Percentiles rank a stretch among this genome's conserved stretches.
Conservation (phyloP, 257 asterid species). For the Solanum medicagineum region DNA sequence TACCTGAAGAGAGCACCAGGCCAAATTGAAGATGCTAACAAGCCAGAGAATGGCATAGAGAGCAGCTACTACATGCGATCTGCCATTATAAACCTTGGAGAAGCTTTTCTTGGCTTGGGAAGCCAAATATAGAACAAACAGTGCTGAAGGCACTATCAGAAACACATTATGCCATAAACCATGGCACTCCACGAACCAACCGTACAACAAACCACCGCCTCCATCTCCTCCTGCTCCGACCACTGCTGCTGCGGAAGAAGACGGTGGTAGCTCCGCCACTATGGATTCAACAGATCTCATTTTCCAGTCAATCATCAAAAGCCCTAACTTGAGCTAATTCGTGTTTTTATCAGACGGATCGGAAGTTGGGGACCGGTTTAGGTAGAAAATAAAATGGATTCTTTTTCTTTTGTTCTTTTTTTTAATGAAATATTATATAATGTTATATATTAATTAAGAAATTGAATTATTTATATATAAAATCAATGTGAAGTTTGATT, state of each 20-base stretch:
- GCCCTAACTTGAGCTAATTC: neutral
- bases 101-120: conserved; percentile 25
- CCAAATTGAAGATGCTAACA: conserved; percentile 25
- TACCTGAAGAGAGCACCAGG: conserved; percentile 37
- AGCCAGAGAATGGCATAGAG: conserved; percentile 29
- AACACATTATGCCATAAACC: conserved; percentile 21
- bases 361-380: neutral
- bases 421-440: neutral
- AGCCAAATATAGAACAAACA: conserved; percentile 20
- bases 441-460: too few relatives aligned
- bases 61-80: conserved; percentile 22
- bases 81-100: conserved; percentile 20
- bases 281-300: conserved; percentile 2
- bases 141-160: conserved; percentile 15
- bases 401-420: neutral
- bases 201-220: neutral
- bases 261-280: conserved; percentile 1
- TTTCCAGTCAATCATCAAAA: neutral
- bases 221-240: neutral
- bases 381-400: neutral
- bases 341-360: neutral
- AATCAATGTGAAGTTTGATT: too few relatives aligned
- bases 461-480: too few relatives aligned
- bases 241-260: neutral
- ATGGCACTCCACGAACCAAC: conserved; percentile 21